Evolutionary conservation across 176 grass and related monocot species (phyloP).

Genomic region (Dendrocalamus sinicus): DNA sequence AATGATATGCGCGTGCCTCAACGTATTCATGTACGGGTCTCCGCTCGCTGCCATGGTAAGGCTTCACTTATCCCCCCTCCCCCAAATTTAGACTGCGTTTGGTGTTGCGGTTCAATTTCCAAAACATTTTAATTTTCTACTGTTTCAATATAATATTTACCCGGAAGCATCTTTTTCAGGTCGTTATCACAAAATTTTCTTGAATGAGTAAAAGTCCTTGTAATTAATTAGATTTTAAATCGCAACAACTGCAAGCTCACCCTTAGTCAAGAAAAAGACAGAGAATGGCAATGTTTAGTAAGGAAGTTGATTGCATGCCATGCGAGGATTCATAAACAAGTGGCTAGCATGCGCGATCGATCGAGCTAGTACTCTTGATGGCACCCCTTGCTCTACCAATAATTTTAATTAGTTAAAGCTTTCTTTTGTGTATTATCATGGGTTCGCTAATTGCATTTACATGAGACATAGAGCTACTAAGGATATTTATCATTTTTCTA

Average conservation of each 20-base stretch:
- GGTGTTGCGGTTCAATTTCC: neutral
- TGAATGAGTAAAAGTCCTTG: neutral
- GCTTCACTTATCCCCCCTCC: no score
- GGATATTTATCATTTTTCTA: neutral
- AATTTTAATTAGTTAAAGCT: neutral
- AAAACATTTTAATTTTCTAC: neutral
- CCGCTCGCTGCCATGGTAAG: slow-evolving; percentile 69
- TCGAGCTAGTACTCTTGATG: neutral
- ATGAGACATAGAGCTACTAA: neutral
- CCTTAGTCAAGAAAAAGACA: neutral
- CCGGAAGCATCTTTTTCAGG: neutral
- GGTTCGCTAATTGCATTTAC: neutral
- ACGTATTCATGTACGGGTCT: slow-evolving; percentile 66
- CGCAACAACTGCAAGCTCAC: no score
- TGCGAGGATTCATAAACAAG: neutral
- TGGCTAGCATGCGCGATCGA: neutral
- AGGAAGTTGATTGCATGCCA: neutral
- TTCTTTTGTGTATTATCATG: neutral
- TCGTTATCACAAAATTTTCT: neutral
- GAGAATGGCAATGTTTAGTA: neutral
- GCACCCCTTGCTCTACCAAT: neutral
- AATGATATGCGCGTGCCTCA: slow-evolving; percentile 55
- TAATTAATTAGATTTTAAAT: neutral
- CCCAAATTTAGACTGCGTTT: neutral
- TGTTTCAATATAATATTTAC: neutral